Evolutionary conservation across 2,329 filamentous ascomycete genomes (phyloP).

Genomic region (Basipetospora chlamydospora): DNA sequence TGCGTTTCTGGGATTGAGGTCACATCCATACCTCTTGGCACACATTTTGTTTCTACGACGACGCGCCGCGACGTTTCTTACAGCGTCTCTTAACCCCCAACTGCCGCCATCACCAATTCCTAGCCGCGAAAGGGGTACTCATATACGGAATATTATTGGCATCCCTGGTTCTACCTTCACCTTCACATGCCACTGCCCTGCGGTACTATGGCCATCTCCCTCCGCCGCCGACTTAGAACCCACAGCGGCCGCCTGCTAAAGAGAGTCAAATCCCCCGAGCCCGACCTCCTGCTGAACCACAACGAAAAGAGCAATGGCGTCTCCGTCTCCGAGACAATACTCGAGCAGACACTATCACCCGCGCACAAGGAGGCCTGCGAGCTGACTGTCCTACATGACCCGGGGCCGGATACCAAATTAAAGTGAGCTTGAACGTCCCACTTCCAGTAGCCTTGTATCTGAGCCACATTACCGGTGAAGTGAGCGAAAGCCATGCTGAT

Average conservation of each 20-base stretch:
- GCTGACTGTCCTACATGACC: slow-evolving; percentile 1
- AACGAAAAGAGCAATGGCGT: neutral
- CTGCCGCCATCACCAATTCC: too few relatives aligned
- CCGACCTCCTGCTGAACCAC: neutral
- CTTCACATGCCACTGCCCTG: neutral
- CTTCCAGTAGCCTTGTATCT: neutral
- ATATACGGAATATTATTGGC: too few relatives aligned
- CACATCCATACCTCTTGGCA: too few relatives aligned
- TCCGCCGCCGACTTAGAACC: neutral
- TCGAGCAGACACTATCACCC: neutral
- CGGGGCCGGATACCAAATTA: neutral
- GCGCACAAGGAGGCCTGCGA: slow-evolving; percentile 1
- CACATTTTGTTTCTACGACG: too few relatives aligned
- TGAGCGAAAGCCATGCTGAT: too few relatives aligned
- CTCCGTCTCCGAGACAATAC: neutral
- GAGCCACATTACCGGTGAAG: neutral
- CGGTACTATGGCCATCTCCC: neutral
- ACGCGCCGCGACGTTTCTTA: too few relatives aligned
- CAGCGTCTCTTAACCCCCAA: too few relatives aligned
- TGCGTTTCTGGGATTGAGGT: too few relatives aligned
- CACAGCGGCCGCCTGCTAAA: slow-evolving; percentile 2
- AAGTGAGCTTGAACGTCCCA: slow-evolving; percentile 1
- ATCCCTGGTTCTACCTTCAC: neutral
- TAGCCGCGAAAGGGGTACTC: too few relatives aligned
- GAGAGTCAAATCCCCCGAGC: slow-evolving; percentile 1